Percentiles rank a stretch among this genome's conserved stretches.
Evolutionary conservation across 257 asterid genomes (phyloP).

Genomic region (Scutellaria barbata): DNA sequence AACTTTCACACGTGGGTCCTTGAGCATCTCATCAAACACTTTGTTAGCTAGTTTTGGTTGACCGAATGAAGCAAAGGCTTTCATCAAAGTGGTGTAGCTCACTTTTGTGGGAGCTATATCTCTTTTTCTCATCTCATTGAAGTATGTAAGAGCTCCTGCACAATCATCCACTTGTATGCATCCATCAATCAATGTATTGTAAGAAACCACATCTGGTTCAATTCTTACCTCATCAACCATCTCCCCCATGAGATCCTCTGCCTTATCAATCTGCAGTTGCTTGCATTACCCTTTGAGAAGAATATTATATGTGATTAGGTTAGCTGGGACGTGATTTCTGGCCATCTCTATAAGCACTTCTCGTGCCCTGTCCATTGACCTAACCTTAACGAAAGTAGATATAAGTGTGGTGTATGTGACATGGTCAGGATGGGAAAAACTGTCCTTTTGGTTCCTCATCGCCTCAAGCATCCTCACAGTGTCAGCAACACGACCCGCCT

Average conservation of each 20-base stretch:
- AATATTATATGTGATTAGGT: conserved; percentile 80
- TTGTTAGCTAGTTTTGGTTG: conserved; percentile 81
- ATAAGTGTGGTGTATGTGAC: conserved; percentile 89
- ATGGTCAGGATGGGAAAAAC: conserved; percentile 78
- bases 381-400: conserved; percentile 77
- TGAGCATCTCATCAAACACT: conserved; percentile 90
- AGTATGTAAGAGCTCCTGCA: conserved; percentile 81
- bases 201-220: conserved; percentile 93
- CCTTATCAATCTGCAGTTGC: conserved; percentile 80
- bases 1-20: conserved; percentile 84
- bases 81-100: conserved; percentile 95
- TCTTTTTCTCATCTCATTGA: conserved; percentile 90
- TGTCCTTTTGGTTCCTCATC: conserved; percentile 79
- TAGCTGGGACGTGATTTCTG: conserved; percentile 67
- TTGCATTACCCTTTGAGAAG: conserved; percentile 97
- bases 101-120: conserved; percentile 89
- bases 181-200: conserved; percentile 85
- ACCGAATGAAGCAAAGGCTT: conserved; percentile 87
- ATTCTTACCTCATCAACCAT: conserved; percentile 65
- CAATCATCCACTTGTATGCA: conserved; percentile 82
- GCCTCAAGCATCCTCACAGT: conserved; percentile 91
- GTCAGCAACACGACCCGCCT: conserved; percentile 72
- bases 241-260: conserved; percentile 70
- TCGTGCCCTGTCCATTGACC: conserved; percentile 78
- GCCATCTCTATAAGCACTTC: conserved; percentile 80